Conservation (phyloP, 2,329 filamentous ascomycete species). For the Tolypocladium cylindrosporum region DNA sequence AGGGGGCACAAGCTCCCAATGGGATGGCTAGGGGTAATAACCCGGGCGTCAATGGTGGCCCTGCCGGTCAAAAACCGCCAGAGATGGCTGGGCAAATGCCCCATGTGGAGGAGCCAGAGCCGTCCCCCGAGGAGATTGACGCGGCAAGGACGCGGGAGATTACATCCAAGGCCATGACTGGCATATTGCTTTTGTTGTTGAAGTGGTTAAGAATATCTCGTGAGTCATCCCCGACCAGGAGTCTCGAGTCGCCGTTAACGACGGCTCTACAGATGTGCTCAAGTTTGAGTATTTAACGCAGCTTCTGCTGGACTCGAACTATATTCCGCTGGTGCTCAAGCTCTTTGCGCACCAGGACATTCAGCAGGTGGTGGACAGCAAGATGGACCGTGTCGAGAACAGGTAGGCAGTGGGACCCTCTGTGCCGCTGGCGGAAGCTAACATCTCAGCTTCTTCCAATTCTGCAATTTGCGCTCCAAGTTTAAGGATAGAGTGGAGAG, state of each 20-base stretch:
- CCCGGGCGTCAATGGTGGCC: slow-evolving; percentile 29
- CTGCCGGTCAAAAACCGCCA: slow-evolving; percentile 18
- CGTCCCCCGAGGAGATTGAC: slow-evolving; percentile 68
- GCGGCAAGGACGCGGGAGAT: slow-evolving; percentile 76
- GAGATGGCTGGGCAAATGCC: slow-evolving; percentile 21
- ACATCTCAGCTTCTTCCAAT: slow-evolving; percentile 69
- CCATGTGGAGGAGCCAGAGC: slow-evolving; percentile 31
- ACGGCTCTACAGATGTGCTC: slow-evolving; percentile 58
- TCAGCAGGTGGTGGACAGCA: slow-evolving; percentile 79
- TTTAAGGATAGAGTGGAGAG: slow-evolving; percentile 23
- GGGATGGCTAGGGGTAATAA: slow-evolving; percentile 28
- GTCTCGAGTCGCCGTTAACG: slow-evolving; percentile 7
- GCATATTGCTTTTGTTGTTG: slow-evolving; percentile 72
- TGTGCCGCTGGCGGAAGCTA: slow-evolving; percentile 2
- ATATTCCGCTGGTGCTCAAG: slow-evolving; percentile 84
- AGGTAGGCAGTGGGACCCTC: slow-evolving; percentile 41
- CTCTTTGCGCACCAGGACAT: slow-evolving; percentile 91
- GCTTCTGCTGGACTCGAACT: slow-evolving; percentile 87
- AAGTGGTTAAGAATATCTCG: slow-evolving; percentile 97
- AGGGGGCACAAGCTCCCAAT: slow-evolving; percentile 36
- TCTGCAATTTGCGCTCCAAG: slow-evolving; percentile 64
- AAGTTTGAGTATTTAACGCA: slow-evolving; percentile 96
- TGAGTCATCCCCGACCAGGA: slow-evolving; percentile 35
- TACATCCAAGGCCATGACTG: slow-evolving; percentile 83
- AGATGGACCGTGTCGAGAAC: slow-evolving; percentile 70